Evolutionary conservation across 1,284 basidiomycete genomes (phyloP).

Genomic region (Heterobasidion annosum): DNA sequence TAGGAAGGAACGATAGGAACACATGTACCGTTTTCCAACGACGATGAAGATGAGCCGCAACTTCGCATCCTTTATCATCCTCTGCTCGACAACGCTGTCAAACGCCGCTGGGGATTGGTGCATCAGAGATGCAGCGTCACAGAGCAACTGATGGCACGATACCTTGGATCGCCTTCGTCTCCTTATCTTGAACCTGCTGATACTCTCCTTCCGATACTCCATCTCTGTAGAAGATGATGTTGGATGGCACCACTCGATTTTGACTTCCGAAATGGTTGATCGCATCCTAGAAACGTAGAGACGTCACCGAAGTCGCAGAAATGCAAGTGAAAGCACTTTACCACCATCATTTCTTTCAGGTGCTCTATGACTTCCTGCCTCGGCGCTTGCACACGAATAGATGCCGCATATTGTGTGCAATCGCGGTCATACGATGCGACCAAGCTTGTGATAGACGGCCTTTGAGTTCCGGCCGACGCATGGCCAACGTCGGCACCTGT

Average conservation of each 20-base stretch:
- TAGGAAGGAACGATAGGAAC: neutral
- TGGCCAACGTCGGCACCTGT: constrained; percentile 47
- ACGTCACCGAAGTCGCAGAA: neutral
- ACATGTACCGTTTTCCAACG: neutral
- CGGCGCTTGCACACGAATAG: constrained; percentile 36
- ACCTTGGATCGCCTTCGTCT: constrained; percentile 40
- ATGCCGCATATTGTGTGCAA: constrained; percentile 27
- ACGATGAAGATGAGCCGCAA: neutral
- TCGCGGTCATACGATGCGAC: constrained; percentile 38
- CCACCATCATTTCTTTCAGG: constrained; percentile 29
- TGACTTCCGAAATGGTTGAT: neutral
- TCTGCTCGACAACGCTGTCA: too few relatives aligned
- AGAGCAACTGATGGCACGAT: neutral
- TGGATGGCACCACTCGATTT: constrained; percentile 12
- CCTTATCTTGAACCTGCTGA: constrained; percentile 28
- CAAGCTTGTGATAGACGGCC: constrained; percentile 44
- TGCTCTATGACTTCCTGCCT: constrained; percentile 41
- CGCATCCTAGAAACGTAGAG: neutral
- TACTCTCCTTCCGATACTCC: constrained; percentile 62
- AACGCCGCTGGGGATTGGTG: too few relatives aligned
- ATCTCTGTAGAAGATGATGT: constrained; percentile 49
- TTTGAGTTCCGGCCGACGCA: constrained; percentile 30
- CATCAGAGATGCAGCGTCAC: too few relatives aligned
- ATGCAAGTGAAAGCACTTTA: constrained; percentile 9
- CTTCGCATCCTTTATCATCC: neutral